phyloP scores from a whole-genome alignment of 768 basidiomycete genomes.

The Bullera alba region DNA sequence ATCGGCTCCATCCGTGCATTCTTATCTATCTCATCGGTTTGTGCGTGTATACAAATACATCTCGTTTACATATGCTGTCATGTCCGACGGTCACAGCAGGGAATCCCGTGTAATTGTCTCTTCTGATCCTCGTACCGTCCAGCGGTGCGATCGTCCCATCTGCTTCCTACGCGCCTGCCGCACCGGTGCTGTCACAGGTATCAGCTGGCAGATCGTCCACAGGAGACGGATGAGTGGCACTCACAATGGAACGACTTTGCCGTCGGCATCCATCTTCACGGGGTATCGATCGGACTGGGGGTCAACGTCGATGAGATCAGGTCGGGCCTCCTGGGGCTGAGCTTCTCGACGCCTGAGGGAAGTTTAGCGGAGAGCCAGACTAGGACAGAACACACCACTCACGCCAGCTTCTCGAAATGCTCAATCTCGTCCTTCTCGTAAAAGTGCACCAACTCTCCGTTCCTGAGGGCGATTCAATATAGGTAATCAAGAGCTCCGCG shows the following conservation, averaged over 20 bases:
- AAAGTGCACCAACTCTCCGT: constrained; percentile 16
- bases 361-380: not conserved
- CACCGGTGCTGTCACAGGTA: no score
- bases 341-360: not conserved
- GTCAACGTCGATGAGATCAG: not conserved
- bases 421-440: constrained; percentile 9
- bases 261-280: not conserved
- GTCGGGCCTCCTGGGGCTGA: not conserved
- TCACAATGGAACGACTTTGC: not conserved
- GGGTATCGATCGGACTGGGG: not conserved
- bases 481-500: not conserved
- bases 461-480: not conserved
- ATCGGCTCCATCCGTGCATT: no score
- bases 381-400: not conserved
- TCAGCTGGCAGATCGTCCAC: no score
- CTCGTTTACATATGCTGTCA: no score
- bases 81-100: no score
- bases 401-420: constrained; percentile 2
- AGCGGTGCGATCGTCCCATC: no score
- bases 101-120: no score
- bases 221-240: no score
- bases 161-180: no score
- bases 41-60: no score
- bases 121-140: no score
- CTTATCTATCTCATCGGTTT: no score